Evolutionary conservation across 345 rosid species (phyloP).

Genomic region (Camelina sativa): DNA sequence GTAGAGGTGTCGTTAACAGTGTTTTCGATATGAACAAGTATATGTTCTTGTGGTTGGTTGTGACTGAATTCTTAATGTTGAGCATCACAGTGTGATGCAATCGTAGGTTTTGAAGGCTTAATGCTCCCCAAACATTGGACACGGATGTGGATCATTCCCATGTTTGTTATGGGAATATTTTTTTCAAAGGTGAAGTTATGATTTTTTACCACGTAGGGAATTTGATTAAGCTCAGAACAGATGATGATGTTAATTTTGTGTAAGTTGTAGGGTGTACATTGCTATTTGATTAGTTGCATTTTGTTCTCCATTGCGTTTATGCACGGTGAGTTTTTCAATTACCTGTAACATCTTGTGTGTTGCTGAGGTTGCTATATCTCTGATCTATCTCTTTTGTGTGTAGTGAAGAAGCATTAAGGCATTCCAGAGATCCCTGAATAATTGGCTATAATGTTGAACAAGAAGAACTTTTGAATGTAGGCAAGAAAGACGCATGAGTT

Average conservation of each 20-base stretch:
- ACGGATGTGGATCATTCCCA: background rate
- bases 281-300: too few relatives aligned
- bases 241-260: too few relatives aligned
- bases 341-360: too few relatives aligned
- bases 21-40: background rate
- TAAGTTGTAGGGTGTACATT: background rate
- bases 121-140: background rate
- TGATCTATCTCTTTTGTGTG: too few relatives aligned
- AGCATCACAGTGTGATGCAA: slow-evolving; percentile 53
- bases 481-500: too few relatives aligned
- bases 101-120: slow-evolving; percentile 65
- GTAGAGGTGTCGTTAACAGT: slow-evolving; percentile 58
- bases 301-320: too few relatives aligned
- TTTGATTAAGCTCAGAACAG: background rate
- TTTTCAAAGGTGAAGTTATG: background rate
- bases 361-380: too few relatives aligned
- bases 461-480: too few relatives aligned
- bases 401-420: too few relatives aligned
- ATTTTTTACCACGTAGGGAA: background rate
- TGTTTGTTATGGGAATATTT: background rate
- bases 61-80: background rate
- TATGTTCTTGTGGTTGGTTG: background rate
- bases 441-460: too few relatives aligned
- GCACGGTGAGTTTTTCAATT: too few relatives aligned
- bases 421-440: too few relatives aligned